Conservation (phyloP, 371 early-diverging fungal species). For the Mortierella sp. region DNA sequence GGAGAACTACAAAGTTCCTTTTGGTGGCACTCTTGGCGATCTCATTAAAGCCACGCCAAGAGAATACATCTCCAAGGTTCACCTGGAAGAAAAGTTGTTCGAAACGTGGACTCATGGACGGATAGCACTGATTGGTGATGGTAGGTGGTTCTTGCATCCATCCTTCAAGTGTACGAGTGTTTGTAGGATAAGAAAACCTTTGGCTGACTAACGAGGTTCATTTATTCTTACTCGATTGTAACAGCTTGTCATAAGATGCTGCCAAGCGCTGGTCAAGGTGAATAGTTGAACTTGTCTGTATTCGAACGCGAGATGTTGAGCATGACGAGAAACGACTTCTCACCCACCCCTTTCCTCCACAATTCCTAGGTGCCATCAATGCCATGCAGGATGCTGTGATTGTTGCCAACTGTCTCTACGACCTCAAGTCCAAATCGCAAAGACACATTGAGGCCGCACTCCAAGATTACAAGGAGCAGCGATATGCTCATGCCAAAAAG, state of each 20-base stretch:
- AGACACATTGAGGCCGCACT: slow-evolving; percentile 7
- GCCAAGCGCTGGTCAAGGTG: slow-evolving; percentile 38
- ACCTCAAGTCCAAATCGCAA: slow-evolving; percentile 8
- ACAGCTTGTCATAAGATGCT: slow-evolving; percentile 41
- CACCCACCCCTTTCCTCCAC: background rate
- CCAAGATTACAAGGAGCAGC: slow-evolving; percentile 21
- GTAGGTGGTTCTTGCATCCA: slow-evolving; percentile 1
- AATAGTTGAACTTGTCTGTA: background rate
- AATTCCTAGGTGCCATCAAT: slow-evolving; percentile 22
- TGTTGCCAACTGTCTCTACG: slow-evolving; percentile 33
- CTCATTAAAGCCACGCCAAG: slow-evolving; percentile 26
- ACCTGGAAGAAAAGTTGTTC: slow-evolving; percentile 32
- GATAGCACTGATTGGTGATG: slow-evolving; percentile 26
- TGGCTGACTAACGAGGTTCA: too few species aligned
- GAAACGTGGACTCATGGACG: slow-evolving; percentile 31
- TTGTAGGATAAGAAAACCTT: background rate
- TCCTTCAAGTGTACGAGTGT: background rate
- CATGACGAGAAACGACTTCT: too few species aligned
- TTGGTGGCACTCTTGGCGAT: slow-evolving; percentile 29
- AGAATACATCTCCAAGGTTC: slow-evolving; percentile 27
- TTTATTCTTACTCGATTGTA: background rate
- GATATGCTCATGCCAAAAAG: slow-evolving; percentile 20
- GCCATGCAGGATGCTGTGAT: slow-evolving; percentile 43
- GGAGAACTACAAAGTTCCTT: slow-evolving; percentile 17
- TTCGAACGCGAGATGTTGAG: too few species aligned